These are phyloP conservation scores for Chaetoscypha palmicola DNA, from an alignment of 2,329 filamentous ascomycete genomes.

Conservation along the genomic window DNA sequence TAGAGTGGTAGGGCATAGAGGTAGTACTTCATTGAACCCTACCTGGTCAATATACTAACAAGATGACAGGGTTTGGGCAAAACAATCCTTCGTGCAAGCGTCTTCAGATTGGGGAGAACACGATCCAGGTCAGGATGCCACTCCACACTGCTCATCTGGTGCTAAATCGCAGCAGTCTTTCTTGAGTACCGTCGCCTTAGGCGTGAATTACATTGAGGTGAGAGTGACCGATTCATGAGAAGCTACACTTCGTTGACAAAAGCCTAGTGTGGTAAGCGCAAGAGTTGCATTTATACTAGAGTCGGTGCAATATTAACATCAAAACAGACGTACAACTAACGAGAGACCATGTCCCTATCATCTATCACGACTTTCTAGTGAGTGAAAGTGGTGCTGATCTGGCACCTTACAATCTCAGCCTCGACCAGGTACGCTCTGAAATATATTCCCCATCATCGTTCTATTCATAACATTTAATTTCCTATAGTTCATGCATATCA, in stretches of 20 bases:
- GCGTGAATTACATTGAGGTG: conserved; percentile 12
- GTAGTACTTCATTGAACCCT: neutral
- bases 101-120: conserved; percentile 13
- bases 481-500: conserved; percentile 15
- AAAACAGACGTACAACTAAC: conserved; percentile 14
- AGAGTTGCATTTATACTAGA: too few relatives aligned
- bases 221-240: too few relatives aligned
- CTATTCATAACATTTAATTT: neutral
- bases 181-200: conserved; percentile 4
- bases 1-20: conserved; percentile 12
- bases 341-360: conserved; percentile 12
- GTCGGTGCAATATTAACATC: neutral
- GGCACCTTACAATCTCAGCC: conserved; percentile 10
- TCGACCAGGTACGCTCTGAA: conserved; percentile 12
- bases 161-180: conserved; percentile 10
- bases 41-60: conserved; percentile 1
- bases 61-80: conserved; percentile 6
- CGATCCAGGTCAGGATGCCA: conserved; percentile 5
- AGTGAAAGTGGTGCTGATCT: conserved; percentile 13
- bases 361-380: conserved; percentile 14
- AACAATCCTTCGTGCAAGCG: conserved; percentile 5
- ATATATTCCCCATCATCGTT: neutral
- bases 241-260: too few relatives aligned
- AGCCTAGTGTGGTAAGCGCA: conserved; percentile 11
- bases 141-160: neutral